A percentile compares a stretch with the other conserved stretches of the same genome.
Evolutionary conservation across 495 filamentous ascomycete species (phyloP).

Genomic region (Aspergillus wentii): DNA sequence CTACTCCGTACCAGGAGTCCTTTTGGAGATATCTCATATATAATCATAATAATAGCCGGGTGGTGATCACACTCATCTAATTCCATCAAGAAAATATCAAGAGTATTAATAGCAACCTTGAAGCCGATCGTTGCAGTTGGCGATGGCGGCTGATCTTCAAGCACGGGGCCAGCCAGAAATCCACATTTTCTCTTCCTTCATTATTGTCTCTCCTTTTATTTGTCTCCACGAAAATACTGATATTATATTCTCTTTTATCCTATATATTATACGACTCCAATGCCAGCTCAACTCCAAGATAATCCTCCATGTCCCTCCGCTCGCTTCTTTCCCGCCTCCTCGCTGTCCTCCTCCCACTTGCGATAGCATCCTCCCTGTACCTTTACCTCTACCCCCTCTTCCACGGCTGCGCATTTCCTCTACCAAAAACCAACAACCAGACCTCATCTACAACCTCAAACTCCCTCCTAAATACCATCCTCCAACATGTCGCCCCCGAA

Average conservation of each 20-base stretch:
- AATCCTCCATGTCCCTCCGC: constrained; percentile 50
- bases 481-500: constrained; percentile 37
- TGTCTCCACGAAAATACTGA: constrained; percentile 2
- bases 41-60: no score
- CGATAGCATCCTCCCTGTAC: constrained; percentile 63
- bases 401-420: constrained; percentile 75
- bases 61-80: no score
- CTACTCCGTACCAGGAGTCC: no score
- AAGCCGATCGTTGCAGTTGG: no score
- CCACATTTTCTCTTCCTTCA: no score
- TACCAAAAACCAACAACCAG: constrained; percentile 31
- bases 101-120: no score
- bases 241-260: no score
- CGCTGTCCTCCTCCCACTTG: constrained; percentile 63
- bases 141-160: no score
- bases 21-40: no score
- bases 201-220: constrained; percentile 10
- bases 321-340: constrained; percentile 56
- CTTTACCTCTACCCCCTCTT: constrained; percentile 88
- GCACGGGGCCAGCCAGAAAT: no score
- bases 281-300: background rate
- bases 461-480: constrained; percentile 37
- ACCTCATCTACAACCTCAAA: background rate
- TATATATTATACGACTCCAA: constrained; percentile 1
- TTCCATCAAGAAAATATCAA: no score